Base-by-base conservation (phyloP, 176 grass and related monocot genomes). In the Triticum urartu region DNA sequence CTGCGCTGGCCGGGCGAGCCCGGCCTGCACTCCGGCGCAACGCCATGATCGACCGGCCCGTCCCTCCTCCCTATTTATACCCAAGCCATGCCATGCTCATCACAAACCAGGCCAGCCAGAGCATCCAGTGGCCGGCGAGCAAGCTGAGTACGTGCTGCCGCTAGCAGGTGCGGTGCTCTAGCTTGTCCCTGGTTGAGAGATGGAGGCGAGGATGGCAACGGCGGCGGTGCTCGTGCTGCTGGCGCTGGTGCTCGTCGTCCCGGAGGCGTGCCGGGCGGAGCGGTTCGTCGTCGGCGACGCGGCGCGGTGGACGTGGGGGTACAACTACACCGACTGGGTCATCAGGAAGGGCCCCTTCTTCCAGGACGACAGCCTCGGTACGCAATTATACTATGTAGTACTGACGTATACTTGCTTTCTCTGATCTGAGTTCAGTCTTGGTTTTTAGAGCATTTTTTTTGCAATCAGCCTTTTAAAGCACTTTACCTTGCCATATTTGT, bases 311-410 rank as follows among this genome's bases (percentile, higher is more conserved):
- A 93, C 90, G 61, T 99, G 90, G 42, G 97, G 97, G 14, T 96
- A 90, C 85, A 99, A 99, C 77, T 99, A 99, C 80, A 93, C 94
- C 3, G 92, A 94, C 78, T 99, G 97, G 97, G 94, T 93, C 66
- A 25, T 93, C 36, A 93, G 8, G 65, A 97, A 94, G 45, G 92
- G 90, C 0, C 97, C 94, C 35, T 99, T 99, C 83, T 94, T 94
- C 66, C 88, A 76, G 61, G 87, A 99, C 65, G 97, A 99, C 77
- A 91, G 54, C 40, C 81, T 99, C 2, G 94, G 97, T 85, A 78
- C 1, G 6, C 11, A 7, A n/a, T 48, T 9, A 0, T 40, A 13
- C 7, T 26, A 30, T 30, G 28, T 30, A 30, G 28, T 30, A 30
- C 28, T 30, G 28, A 30, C 28, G 28, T 30, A 30, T 30, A 30